Conservation (phyloP, 441 rosid species). For the Erodium chrysanthum region DNA sequence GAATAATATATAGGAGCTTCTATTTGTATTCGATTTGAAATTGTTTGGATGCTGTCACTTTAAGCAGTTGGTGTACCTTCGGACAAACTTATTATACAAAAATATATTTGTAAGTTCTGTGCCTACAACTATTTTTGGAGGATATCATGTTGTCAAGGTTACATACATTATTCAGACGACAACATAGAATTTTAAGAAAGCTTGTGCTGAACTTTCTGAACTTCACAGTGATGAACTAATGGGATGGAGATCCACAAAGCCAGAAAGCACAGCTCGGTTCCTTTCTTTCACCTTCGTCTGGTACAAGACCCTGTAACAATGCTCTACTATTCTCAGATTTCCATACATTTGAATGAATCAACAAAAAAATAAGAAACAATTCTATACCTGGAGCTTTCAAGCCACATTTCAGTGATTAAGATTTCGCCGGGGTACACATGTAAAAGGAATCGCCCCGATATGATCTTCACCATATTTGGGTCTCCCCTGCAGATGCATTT, state of each 20-base stretch:
- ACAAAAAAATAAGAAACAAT: not conserved
- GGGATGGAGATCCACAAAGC: conserved; percentile 51
- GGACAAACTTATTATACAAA: no score
- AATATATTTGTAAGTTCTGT: no score
- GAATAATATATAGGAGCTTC: no score
- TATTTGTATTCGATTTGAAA: no score
- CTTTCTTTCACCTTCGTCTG: conserved; percentile 66
- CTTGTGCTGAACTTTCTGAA: not conserved
- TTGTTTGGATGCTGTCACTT: no score
- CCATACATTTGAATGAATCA: not conserved
- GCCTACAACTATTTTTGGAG: no score
- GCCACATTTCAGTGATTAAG: conserved; percentile 77
- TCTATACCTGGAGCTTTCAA: conserved; percentile 62
- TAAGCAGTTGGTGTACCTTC: no score
- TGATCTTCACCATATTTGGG: conserved; percentile 43
- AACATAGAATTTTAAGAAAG: not conserved
- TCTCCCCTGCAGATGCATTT: conserved; percentile 71
- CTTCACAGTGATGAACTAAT: conserved; percentile 44
- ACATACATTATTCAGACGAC: not conserved
- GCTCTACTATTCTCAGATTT: no score
- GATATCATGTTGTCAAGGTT: no score
- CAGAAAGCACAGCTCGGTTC: conserved; percentile 55
- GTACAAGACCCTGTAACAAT: conserved; percentile 52
- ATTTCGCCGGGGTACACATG: conserved; percentile 83
- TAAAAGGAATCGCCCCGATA: conserved; percentile 61